Base-by-base conservation (phyloP, 1,284 basidiomycete species). In the Rhodotorula sp. region DNA sequence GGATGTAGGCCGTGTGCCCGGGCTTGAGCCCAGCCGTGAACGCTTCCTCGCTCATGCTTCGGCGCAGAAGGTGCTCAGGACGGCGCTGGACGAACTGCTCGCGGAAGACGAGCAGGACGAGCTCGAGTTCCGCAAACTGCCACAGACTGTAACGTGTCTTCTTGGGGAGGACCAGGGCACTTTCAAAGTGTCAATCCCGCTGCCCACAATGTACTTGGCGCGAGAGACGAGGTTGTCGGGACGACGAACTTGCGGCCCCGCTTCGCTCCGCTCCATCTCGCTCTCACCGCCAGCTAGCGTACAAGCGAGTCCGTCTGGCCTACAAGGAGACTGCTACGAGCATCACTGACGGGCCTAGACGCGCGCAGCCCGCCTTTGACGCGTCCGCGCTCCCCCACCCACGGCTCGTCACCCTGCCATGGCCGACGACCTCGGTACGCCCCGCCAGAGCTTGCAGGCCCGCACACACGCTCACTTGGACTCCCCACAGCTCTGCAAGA, bases 1-100 rank as follows among this genome's bases (percentile, higher is more conserved):
- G 61, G 17, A 78, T 59, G 66, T 70, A 78, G 49, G 46, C 21
- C 27, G 46, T 48, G 55, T 62, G 66, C 5, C 52, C 59, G 5
- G 45, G 14, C 10, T 34, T 46, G n/a, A 61, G 65, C 1, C 58
- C 65, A 10, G 52, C 13, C 13, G 23, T 34, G 27, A 34, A 54
- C 14, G 53, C 53, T 17, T 25, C 3, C 7, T 34, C 53, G 25
- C 9, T 17, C 53, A 54, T 54, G 25, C 16, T 19, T 16, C 25
- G 50, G 23, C 23, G 50, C 5, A n/a, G 50, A 19, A 12, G 52
- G 9, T 12, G 52, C 14, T 34, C 34, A 2, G 21, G 23, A 27
- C 3, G 21, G 23, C 21, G 49, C 12, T 21, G 21, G 49, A 50
- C 21, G 21, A 23, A 23, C 12, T 21, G 2, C 49, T 19, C 23